Percentiles rank a stretch among this genome's conserved stretches.
phyloP scores from a whole-genome alignment of 306 rosid species.

The Ziziphus jujuba region DNA sequence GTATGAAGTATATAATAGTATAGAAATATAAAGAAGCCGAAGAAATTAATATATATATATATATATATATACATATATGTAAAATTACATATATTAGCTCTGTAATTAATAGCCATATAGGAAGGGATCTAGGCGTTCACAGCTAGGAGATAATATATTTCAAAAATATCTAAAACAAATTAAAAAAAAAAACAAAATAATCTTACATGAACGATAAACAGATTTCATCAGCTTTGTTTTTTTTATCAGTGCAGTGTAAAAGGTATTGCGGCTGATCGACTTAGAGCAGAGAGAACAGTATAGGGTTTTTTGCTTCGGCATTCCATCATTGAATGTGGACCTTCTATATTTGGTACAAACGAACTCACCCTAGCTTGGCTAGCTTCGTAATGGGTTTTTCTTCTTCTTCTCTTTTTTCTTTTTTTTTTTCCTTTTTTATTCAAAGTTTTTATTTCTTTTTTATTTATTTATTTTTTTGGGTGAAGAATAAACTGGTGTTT shows the following conservation, averaged over 20 bases:
- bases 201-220: slow-evolving; percentile 8
- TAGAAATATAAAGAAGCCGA: too few relatives aligned
- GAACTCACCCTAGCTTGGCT: neutral
- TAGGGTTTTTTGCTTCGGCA: slow-evolving; percentile 3
- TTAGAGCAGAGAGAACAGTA: neutral
- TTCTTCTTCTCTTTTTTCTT: neutral
- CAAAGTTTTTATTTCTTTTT: neutral
- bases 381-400: neutral
- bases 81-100: neutral
- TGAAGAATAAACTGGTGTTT: slow-evolving; percentile 31
- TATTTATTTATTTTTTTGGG: too few relatives aligned
- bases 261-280: neutral
- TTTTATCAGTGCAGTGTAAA: neutral
- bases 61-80: too few relatives aligned
- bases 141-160: neutral
- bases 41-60: too few relatives aligned
- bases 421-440: neutral
- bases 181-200: neutral
- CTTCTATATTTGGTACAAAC: neutral
- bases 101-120: too few relatives aligned
- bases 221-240: neutral
- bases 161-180: neutral
- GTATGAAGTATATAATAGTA: too few relatives aligned
- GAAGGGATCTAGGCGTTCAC: too few relatives aligned
- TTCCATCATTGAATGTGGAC: neutral